phyloP scores from a whole-genome alignment of 495 filamentous ascomycete species.

The Trichoderma parareesei region DNA sequence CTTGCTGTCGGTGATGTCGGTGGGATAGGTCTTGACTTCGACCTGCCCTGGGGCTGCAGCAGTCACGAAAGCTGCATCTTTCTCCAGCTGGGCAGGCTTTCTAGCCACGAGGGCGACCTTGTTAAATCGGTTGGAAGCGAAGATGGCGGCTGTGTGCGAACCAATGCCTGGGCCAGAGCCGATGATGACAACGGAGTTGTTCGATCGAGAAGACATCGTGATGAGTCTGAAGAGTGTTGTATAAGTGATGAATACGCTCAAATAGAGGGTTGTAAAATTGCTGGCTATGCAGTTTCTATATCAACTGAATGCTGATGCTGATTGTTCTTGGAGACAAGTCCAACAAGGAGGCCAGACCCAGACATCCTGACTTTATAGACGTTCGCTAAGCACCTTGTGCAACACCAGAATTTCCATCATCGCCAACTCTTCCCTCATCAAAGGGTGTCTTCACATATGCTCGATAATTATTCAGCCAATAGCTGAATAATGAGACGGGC shows the following conservation, averaged over 20 bases:
- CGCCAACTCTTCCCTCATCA: not conserved
- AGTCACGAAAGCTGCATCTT: slow-evolving; percentile 17
- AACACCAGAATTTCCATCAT: not conserved
- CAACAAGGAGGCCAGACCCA: not conserved
- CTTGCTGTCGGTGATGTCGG: slow-evolving; percentile 26
- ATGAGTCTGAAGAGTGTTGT: not conserved
- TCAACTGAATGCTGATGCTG: not conserved
- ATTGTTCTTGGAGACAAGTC: not conserved
- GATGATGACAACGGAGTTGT: slow-evolving; percentile 25
- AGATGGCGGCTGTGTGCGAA: slow-evolving; percentile 24
- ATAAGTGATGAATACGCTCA: no score
- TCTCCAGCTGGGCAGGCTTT: slow-evolving; percentile 28
- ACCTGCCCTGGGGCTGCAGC: slow-evolving; percentile 15
- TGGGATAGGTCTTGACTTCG: slow-evolving; percentile 22
- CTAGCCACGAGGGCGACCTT: slow-evolving; percentile 33
- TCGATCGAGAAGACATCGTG: not conserved
- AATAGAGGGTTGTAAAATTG: no score
- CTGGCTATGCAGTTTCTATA: not conserved
- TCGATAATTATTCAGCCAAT: not conserved
- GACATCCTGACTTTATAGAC: not conserved
- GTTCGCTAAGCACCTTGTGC: not conserved
- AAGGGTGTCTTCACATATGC: not conserved
- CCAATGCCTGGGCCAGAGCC: slow-evolving; percentile 38
- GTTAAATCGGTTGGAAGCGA: slow-evolving; percentile 28
- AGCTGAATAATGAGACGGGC: not conserved